These are phyloP conservation scores for Trichophyton rubrum DNA, from an alignment of 2,329 filamentous ascomycete species.

Conservation along the genomic window DNA sequence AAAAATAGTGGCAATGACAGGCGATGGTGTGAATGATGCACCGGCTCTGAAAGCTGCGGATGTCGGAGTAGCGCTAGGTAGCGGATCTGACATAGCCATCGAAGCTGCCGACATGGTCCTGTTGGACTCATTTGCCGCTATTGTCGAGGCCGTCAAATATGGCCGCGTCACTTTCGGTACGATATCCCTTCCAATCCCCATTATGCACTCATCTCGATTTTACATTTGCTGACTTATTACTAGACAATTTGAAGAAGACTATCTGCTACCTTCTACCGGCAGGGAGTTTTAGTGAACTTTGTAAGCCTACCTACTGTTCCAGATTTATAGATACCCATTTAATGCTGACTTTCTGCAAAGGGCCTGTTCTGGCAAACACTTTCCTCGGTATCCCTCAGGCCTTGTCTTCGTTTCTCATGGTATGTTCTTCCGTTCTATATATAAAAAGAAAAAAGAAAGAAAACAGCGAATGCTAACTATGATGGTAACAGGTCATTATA, in stretches of 20 bases:
- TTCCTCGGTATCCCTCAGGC: slow-evolving; percentile 61
- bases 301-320: slow-evolving; percentile 9
- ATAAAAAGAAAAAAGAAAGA: not conserved
- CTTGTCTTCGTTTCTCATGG: slow-evolving; percentile 59
- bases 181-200: not conserved
- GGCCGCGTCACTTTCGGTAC: slow-evolving; percentile 56
- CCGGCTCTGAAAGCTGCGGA: slow-evolving; percentile 48
- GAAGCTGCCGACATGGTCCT: slow-evolving; percentile 52
- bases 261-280: slow-evolving; percentile 63
- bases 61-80: slow-evolving; percentile 47
- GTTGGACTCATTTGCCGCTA: slow-evolving; percentile 56
- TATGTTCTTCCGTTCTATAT: slow-evolving; percentile 1
- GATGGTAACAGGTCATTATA: slow-evolving; percentile 41
- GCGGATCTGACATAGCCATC: slow-evolving; percentile 49
- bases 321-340: not conserved
- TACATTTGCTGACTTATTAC: slow-evolving; percentile 3
- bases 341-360: slow-evolving; percentile 18
- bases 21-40: slow-evolving; percentile 38
- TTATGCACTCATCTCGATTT: not conserved
- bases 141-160: slow-evolving; percentile 60
- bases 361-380: slow-evolving; percentile 63
- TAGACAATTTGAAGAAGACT: slow-evolving; percentile 63
- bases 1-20: slow-evolving; percentile 44
- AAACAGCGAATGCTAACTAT: not conserved
- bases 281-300: slow-evolving; percentile 61